Conservation (phyloP, 2,329 filamentous ascomycete genomes). For the Ophiostoma quercus region DNA sequence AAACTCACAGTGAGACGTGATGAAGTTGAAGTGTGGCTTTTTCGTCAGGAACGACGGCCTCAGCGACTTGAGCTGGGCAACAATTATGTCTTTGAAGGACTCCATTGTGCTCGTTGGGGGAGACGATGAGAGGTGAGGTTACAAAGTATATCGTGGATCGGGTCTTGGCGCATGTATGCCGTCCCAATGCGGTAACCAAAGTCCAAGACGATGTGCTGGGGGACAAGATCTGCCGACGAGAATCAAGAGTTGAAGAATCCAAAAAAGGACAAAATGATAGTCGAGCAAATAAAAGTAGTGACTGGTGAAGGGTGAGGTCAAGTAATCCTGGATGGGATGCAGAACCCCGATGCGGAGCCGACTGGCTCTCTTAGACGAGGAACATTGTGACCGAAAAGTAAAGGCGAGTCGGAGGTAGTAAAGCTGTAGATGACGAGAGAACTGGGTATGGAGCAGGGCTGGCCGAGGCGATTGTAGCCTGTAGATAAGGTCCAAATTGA, state of each 20-base stretch:
- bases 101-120: slow-evolving; percentile 23
- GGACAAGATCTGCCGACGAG: not conserved
- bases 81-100: slow-evolving; percentile 29
- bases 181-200: not conserved
- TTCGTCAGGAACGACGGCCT: slow-evolving; percentile 55
- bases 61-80: slow-evolving; percentile 44
- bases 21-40: slow-evolving; percentile 72
- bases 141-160: not conserved
- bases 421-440: not conserved
- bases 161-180: not conserved
- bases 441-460: too few species aligned
- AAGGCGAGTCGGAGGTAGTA: not conserved
- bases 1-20: slow-evolving; percentile 67
- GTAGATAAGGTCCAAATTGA: not conserved
- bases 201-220: not conserved
- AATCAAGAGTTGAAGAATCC: not conserved
- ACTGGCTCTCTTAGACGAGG: slow-evolving; percentile 19
- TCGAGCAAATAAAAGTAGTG: not conserved
- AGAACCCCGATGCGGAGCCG: slow-evolving; percentile 20
- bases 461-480: not conserved
- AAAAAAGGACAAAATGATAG: not conserved
- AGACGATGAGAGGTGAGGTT: not conserved
- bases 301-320: not conserved
- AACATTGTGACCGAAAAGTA: slow-evolving; percentile 15
- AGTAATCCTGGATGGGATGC: not conserved